Conservation (phyloP, 2,329 filamentous ascomycete genomes). For the Pseudocercospora macadamiae region DNA sequence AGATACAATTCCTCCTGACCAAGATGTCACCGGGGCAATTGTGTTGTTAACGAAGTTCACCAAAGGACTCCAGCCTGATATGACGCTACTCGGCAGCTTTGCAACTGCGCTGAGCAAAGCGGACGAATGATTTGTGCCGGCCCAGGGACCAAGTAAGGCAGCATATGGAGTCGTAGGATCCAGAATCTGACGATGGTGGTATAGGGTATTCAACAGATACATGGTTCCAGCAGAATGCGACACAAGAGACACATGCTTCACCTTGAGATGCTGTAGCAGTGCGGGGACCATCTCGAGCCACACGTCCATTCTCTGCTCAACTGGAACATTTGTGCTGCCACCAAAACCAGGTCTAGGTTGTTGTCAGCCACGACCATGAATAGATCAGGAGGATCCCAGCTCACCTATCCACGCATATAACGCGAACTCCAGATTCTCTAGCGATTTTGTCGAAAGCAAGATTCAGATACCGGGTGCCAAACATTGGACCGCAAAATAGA, state of each 20-base stretch:
- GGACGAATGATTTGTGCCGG: constrained; percentile 44
- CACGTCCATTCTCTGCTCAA: constrained; percentile 41
- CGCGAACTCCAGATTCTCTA: constrained; percentile 38
- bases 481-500: constrained; percentile 46
- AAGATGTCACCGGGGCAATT: constrained; percentile 35
- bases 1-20: constrained; percentile 36
- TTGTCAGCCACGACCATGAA: too few species aligned
- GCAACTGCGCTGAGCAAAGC: constrained; percentile 33
- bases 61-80: constrained; percentile 39
- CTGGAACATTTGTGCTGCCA: constrained; percentile 44
- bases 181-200: constrained; percentile 40
- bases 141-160: constrained; percentile 45
- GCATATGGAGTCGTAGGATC: constrained; percentile 35
- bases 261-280: constrained; percentile 42
- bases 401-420: constrained; percentile 47
- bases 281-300: constrained; percentile 49
- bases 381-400: too few species aligned
- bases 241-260: constrained; percentile 44
- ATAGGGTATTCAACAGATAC: constrained; percentile 49
- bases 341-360: constrained; percentile 54
- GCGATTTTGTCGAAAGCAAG: constrained; percentile 38
- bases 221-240: constrained; percentile 49
- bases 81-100: constrained; percentile 33
- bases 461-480: constrained; percentile 39
- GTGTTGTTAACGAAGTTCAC: constrained; percentile 38